These are phyloP conservation scores for Scedosporium apiospermum DNA, from an alignment of 2,329 filamentous ascomycete genomes.

Conservation along the genomic window DNA sequence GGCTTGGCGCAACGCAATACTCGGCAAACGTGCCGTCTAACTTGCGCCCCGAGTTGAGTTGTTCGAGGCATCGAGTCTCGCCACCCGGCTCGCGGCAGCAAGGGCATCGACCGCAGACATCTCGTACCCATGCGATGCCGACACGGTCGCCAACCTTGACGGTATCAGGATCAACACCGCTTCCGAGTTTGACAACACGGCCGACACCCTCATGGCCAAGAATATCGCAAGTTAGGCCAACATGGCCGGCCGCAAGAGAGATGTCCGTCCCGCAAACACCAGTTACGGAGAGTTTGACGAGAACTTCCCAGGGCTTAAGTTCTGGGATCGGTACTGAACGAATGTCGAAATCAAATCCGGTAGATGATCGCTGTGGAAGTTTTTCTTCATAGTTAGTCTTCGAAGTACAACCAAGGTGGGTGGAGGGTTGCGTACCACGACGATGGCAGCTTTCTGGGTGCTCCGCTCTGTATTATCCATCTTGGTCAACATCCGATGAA, in stretches of 20 bases:
- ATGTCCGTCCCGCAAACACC: constrained; percentile 30
- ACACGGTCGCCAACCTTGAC: constrained; percentile 23
- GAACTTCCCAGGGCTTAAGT: constrained; percentile 16
- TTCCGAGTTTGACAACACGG: constrained; percentile 25
- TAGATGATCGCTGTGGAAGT: background rate
- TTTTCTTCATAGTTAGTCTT: no score
- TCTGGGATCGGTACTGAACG: constrained; percentile 2
- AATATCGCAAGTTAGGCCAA: constrained; percentile 23
- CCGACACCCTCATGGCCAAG: constrained; percentile 37
- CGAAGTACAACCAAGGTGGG: background rate
- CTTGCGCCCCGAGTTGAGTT: constrained; percentile 21
- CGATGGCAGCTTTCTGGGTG: background rate
- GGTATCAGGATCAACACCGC: constrained; percentile 17
- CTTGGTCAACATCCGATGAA: background rate
- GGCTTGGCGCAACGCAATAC: constrained; percentile 23
- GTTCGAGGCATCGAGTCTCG: constrained; percentile 25
- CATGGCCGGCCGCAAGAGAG: constrained; percentile 24
- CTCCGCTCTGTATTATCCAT: background rate
- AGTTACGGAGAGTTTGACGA: constrained; percentile 24
- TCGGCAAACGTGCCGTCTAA: constrained; percentile 30
- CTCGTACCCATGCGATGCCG: constrained; percentile 28
- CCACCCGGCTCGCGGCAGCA: constrained; percentile 21
- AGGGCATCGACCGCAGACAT: constrained; percentile 23
- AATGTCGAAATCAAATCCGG: background rate
- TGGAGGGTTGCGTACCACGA: background rate